phyloP scores from a whole-genome alignment of 805 yeast species.

The Komagataella populi region DNA sequence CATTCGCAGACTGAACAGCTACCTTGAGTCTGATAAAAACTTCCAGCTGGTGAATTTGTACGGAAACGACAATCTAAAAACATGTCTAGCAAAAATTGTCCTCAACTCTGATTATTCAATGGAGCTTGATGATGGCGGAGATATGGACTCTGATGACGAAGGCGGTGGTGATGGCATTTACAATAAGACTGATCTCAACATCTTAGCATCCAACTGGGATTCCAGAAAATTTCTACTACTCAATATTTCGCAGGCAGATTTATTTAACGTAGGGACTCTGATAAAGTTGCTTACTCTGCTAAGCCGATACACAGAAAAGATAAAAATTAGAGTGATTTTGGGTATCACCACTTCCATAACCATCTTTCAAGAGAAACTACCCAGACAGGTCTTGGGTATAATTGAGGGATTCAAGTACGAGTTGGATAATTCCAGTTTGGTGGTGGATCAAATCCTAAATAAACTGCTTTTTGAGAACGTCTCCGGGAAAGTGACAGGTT shows the following conservation, averaged over 20 bases:
- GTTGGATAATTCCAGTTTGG: conserved; percentile 16
- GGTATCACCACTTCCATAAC: conserved; percentile 20
- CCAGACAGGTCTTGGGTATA: conserved; percentile 10
- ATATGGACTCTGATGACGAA: neutral
- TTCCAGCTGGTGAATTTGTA: neutral
- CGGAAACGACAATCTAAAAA: neutral
- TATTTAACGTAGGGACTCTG: neutral
- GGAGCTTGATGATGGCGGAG: neutral
- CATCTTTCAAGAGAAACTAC: conserved; percentile 20
- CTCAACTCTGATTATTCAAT: neutral
- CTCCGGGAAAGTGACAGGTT: neutral
- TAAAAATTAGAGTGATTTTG: conserved; percentile 11
- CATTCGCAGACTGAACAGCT: neutral
- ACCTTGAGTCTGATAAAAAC: neutral
- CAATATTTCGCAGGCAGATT: neutral
- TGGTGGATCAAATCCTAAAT: conserved; percentile 17
- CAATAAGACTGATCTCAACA: neutral
- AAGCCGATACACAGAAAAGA: neutral
- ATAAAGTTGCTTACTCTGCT: neutral
- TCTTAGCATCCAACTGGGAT: neutral
- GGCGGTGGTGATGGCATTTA: neutral
- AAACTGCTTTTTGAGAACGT: conserved; percentile 14
- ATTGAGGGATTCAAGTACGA: conserved; percentile 13
- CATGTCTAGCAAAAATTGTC: neutral
- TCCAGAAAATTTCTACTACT: neutral